These are phyloP conservation scores for Clonostachys rhizophaga DNA, from an alignment of 2,329 filamentous ascomycete genomes.

Conservation along the genomic window DNA sequence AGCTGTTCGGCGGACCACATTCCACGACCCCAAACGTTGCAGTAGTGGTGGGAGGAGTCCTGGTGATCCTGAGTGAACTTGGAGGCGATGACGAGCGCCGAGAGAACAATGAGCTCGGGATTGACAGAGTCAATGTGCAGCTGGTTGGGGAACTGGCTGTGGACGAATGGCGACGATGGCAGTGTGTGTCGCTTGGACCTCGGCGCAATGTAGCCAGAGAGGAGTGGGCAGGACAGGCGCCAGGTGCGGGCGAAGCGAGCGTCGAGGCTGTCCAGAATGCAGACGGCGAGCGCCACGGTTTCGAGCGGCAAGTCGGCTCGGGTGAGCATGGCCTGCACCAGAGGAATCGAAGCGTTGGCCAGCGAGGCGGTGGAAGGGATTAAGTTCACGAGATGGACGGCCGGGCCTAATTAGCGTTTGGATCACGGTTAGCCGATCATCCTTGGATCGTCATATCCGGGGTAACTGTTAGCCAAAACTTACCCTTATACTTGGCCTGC, in stretches of 20 bases:
- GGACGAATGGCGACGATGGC: slow-evolving; percentile 27
- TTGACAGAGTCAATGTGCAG: slow-evolving; percentile 56
- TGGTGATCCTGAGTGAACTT: slow-evolving; percentile 62
- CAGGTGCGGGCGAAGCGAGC: slow-evolving; percentile 58
- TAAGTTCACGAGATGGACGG: slow-evolving; percentile 62
- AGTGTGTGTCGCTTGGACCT: slow-evolving; percentile 42
- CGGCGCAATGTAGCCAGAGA: slow-evolving; percentile 10
- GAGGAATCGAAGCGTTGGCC: slow-evolving; percentile 48
- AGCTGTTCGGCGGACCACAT: slow-evolving; percentile 59
- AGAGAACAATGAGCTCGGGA: slow-evolving; percentile 60
- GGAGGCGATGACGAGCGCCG: slow-evolving; percentile 57
- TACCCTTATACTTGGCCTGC: slow-evolving; percentile 31
- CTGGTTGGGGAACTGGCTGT: slow-evolving; percentile 21
- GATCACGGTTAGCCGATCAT: not conserved
- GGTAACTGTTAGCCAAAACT: slow-evolving; percentile 6
- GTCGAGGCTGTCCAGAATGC: slow-evolving; percentile 61
- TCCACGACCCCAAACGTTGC: slow-evolving; percentile 44
- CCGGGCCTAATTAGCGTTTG: slow-evolving; percentile 42
- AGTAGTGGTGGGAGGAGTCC: slow-evolving; percentile 47
- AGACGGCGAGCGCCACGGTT: slow-evolving; percentile 59
- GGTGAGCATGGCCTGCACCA: slow-evolving; percentile 56
- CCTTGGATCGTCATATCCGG: not conserved
- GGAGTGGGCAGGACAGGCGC: slow-evolving; percentile 54
- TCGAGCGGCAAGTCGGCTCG: slow-evolving; percentile 55
- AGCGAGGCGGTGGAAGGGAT: slow-evolving; percentile 60